Percentiles rank a stretch among this genome's conserved stretches.
Conservation (phyloP, 495 filamentous ascomycete species). For the Hypoxylon crocopeplum region DNA sequence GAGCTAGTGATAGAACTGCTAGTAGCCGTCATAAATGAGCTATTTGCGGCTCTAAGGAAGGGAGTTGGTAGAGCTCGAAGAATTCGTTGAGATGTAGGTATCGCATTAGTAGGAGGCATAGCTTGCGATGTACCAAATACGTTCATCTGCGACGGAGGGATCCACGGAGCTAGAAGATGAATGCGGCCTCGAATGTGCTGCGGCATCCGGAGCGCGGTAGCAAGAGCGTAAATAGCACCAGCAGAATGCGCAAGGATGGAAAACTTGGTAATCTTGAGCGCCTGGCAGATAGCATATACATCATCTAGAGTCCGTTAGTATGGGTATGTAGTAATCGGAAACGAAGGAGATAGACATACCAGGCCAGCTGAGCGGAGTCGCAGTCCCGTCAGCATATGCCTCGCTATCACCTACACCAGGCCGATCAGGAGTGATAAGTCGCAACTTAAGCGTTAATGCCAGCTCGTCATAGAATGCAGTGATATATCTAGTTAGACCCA, state of each 20-base stretch:
- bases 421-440: slow-evolving; percentile 91
- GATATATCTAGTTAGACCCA: slow-evolving; percentile 95
- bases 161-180: slow-evolving; percentile 96
- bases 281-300: slow-evolving; percentile 91
- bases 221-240: slow-evolving; percentile 95
- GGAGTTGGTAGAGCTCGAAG: slow-evolving; percentile 90
- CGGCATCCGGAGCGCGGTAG: slow-evolving; percentile 93
- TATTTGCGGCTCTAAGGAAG: slow-evolving; percentile 91
- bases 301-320: slow-evolving; percentile 67
- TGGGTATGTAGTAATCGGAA: slow-evolving; percentile 9
- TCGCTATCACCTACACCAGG: slow-evolving; percentile 95
- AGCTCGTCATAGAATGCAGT: slow-evolving; percentile 98
- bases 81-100: slow-evolving; percentile 91
- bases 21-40: slow-evolving; percentile 90
- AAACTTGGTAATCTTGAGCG: slow-evolving; percentile 93
- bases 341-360: slow-evolving; percentile 60
- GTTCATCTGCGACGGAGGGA: slow-evolving; percentile 95
- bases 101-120: slow-evolving; percentile 76
- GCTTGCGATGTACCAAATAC: slow-evolving; percentile 77
- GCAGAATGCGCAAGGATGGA: slow-evolving; percentile 98
- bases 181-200: slow-evolving; percentile 95
- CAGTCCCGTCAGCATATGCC: slow-evolving; percentile 76
- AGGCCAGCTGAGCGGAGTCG: slow-evolving; percentile 92
- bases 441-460: slow-evolving; percentile 83
- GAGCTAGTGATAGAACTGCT: slow-evolving; percentile 87